A percentile compares a stretch with the other conserved stretches of the same genome.
Conservation (phyloP, 257 asterid species). For the Coffea eugenioides region DNA sequence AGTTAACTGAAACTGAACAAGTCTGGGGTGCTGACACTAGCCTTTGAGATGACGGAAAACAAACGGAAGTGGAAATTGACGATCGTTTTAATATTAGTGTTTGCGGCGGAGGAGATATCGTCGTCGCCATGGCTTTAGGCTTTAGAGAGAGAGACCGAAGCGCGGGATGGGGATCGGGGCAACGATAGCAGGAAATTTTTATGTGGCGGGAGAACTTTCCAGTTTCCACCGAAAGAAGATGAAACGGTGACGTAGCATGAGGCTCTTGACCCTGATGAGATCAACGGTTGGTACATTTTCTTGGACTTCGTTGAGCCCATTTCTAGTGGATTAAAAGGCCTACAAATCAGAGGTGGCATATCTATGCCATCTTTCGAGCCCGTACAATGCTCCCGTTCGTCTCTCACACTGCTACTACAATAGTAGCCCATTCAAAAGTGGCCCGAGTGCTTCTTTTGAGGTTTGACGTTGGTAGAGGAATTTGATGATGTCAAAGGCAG, state of each 20-base stretch:
- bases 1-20: slow-evolving; percentile 23
- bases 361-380: not conserved
- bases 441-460: too few species aligned
- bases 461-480: too few species aligned
- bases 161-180: too few species aligned
- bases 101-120: slow-evolving; percentile 26
- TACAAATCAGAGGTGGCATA: too few species aligned
- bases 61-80: slow-evolving; percentile 7
- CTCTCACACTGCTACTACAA: too few species aligned
- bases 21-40: slow-evolving; percentile 19
- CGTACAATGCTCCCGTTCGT: not conserved
- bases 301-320: not conserved
- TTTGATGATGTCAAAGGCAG: too few species aligned
- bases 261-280: too few species aligned
- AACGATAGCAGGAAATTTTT: not conserved
- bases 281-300: too few species aligned
- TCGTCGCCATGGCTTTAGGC: slow-evolving; percentile 31
- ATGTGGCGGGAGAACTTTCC: slow-evolving; percentile 18
- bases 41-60: slow-evolving; percentile 18
- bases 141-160: not conserved
- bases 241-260: too few species aligned
- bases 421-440: too few species aligned
- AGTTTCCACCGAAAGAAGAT: not conserved
- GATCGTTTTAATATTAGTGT: slow-evolving; percentile 15
- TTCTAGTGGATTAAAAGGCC: not conserved